Conservation (phyloP, 805 yeast genomes). For the Saccharomycopsis fermentans region DNA sequence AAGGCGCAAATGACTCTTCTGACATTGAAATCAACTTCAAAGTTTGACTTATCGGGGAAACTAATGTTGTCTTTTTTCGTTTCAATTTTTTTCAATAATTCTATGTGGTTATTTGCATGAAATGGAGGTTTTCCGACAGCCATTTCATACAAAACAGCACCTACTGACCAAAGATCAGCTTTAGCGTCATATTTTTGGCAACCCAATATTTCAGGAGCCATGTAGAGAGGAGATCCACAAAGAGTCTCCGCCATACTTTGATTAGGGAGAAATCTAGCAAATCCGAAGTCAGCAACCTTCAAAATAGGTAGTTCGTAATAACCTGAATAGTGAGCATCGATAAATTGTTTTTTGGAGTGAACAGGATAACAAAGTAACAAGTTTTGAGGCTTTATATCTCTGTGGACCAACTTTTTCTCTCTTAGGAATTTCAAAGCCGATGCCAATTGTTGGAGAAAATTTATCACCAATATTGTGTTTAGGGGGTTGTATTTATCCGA, state of each 20-base stretch:
- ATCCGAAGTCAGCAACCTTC: constrained; percentile 95
- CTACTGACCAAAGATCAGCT: constrained; percentile 97
- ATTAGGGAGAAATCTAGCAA: constrained; percentile 88
- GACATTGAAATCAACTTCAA: constrained; percentile 55
- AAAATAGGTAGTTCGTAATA: constrained; percentile 81
- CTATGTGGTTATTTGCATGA: constrained; percentile 87
- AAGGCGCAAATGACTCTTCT: constrained; percentile 63
- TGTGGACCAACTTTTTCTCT: constrained; percentile 75
- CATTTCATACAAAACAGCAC: constrained; percentile 94
- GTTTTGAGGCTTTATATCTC: constrained; percentile 94
- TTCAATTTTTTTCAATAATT: constrained; percentile 77
- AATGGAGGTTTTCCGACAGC: constrained; percentile 95
- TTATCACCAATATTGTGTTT: constrained; percentile 66
- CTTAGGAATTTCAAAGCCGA: constrained; percentile 78
- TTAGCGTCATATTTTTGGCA: constrained; percentile 95
- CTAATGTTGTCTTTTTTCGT: constrained; percentile 65
- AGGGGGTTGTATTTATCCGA: constrained; percentile 50
- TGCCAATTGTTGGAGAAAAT: constrained; percentile 78
- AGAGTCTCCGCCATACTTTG: constrained; percentile 93
- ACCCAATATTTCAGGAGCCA: constrained; percentile 96
- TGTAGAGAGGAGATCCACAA: constrained; percentile 95
- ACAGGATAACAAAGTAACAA: constrained; percentile 73
- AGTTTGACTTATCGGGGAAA: constrained; percentile 49
- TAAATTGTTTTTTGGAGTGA: constrained; percentile 51
- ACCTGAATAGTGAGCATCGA: constrained; percentile 52